Percentiles rank a stretch among this genome's conserved stretches.
Evolutionary conservation across 805 yeast species (phyloP).

Genomic region (Monosporozyma aerobia): DNA sequence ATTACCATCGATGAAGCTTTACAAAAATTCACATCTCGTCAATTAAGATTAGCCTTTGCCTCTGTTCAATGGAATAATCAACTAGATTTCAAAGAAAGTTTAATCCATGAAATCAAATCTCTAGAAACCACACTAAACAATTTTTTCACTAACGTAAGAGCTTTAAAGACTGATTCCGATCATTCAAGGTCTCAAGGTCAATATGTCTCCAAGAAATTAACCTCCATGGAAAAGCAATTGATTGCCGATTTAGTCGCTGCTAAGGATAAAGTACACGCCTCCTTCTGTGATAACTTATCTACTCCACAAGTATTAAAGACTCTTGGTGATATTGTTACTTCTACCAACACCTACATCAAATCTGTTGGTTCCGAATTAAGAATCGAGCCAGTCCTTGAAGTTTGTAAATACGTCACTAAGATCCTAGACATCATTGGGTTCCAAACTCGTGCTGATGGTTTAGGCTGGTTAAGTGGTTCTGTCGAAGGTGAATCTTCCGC

Average conservation of each 20-base stretch:
- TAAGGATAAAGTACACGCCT: constrained; percentile 54
- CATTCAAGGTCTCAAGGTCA: constrained; percentile 34
- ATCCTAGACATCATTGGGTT: constrained; percentile 72
- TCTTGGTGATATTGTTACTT: constrained; percentile 59
- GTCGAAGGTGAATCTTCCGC: constrained; percentile 21
- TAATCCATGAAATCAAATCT: constrained; percentile 67
- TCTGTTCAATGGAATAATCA: constrained; percentile 88
- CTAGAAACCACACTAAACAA: constrained; percentile 68
- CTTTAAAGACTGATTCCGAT: constrained; percentile 58
- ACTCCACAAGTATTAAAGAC: constrained; percentile 66
- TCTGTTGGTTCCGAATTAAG: constrained; percentile 42
- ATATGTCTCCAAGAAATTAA: constrained; percentile 53
- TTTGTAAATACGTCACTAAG: constrained; percentile 61
- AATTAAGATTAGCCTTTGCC: constrained; percentile 84
- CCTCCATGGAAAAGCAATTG: constrained; percentile 46
- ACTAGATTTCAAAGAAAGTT: constrained; percentile 79
- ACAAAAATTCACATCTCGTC: constrained; percentile 59
- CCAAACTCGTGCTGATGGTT: constrained; percentile 50
- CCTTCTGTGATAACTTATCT: constrained; percentile 82
- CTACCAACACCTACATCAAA: constrained; percentile 62
- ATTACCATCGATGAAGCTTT: constrained; percentile 91
- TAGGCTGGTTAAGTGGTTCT: constrained; percentile 68
- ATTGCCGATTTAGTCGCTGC: constrained; percentile 40
- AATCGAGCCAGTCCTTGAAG: constrained; percentile 56
- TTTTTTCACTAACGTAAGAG: constrained; percentile 81